Evolutionary conservation across 83 land plant species (phyloP).

Genomic region (Thuja plicata): DNA sequence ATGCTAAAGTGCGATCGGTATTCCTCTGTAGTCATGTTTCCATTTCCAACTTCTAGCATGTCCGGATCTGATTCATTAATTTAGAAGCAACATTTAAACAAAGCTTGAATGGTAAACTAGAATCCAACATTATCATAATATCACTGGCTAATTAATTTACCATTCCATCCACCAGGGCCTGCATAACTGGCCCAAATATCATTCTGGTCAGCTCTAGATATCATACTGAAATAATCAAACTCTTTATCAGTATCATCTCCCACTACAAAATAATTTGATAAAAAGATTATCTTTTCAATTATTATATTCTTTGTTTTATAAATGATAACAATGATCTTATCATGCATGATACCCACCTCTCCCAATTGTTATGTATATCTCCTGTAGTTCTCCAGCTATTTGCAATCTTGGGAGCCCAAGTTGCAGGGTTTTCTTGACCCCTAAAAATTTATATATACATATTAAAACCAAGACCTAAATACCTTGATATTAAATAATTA

Average conservation of each 20-base stretch:
- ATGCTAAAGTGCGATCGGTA: constrained; percentile 9
- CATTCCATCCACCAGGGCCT: constrained; percentile 82
- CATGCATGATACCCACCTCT: not conserved
- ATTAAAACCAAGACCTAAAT: no score
- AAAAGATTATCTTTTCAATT: not conserved
- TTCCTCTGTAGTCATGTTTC: constrained; percentile 78
- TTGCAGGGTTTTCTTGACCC: no score
- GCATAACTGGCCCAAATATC: constrained; percentile 53
- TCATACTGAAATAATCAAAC: constrained; percentile 29
- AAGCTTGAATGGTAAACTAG: not conserved
- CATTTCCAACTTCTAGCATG: constrained; percentile 81
- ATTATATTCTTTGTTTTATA: not conserved
- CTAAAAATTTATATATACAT: no score
- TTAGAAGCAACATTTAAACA: constrained; percentile 30
- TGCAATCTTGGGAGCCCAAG: no score
- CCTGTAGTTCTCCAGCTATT: no score
- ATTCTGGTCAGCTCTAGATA: constrained; percentile 45
- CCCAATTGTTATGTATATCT: no score
- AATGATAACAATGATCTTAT: not conserved
- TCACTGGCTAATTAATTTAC: constrained; percentile 20
- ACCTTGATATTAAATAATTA: no score
- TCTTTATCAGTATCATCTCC: not conserved
- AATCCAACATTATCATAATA: no score
- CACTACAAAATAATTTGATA: not conserved
- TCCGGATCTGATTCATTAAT: constrained; percentile 47